Evolutionary conservation across 139 green algal species (phyloP).

Genomic region (Chlorella sorokiniana): DNA sequence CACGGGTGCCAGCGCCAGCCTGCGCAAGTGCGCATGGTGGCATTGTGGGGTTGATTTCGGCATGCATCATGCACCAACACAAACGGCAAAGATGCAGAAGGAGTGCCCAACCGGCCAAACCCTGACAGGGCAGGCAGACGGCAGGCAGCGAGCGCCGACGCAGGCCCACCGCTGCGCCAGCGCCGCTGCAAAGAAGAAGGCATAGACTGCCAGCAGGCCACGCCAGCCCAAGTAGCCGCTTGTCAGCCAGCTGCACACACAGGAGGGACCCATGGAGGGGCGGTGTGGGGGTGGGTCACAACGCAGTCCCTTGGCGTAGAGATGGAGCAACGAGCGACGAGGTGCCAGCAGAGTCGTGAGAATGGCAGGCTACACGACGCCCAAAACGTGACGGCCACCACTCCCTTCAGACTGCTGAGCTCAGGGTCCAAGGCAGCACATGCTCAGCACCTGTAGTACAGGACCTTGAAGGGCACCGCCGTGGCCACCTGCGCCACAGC

Average conservation of each 20-base stretch:
- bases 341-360: no score
- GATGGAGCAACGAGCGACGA: no score
- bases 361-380: no score
- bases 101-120: no score
- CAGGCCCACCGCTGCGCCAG: slow-evolving; percentile 42
- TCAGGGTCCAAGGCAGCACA: not conserved
- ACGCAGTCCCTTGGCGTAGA: no score
- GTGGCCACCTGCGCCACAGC: slow-evolving; percentile 12
- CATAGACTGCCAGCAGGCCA: slow-evolving; percentile 34
- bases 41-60: not conserved
- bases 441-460: slow-evolving; percentile 36
- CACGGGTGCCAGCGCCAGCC: slow-evolving; percentile 52
- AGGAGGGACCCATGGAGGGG: not conserved
- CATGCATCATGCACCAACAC: not conserved
- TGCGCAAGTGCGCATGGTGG: slow-evolving; percentile 3
- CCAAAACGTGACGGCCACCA: no score
- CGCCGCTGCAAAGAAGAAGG: slow-evolving; percentile 53
- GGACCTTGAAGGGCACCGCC: slow-evolving; percentile 51
- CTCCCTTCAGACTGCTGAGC: no score
- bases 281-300: no score
- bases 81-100: not conserved
- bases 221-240: slow-evolving; percentile 47
- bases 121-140: not conserved
- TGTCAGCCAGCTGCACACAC: slow-evolving; percentile 40
- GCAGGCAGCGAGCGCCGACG: not conserved